phyloP scores from a whole-genome alignment of 495 filamentous ascomycete species.

The Talaromyces ruber region DNA sequence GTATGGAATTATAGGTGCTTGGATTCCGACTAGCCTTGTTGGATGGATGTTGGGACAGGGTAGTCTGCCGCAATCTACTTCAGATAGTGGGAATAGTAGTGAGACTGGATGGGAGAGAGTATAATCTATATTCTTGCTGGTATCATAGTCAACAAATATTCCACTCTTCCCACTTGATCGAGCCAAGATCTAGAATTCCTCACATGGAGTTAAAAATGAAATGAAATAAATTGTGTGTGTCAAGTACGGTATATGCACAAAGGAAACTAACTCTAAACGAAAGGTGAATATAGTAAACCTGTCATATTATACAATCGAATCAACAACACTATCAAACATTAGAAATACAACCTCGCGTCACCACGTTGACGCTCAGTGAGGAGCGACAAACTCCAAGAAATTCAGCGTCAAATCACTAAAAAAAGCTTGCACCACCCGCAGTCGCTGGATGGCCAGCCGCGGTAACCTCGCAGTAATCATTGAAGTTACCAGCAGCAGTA shows the following conservation, averaged over 20 bases:
- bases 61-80: constrained; percentile 13
- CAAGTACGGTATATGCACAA: neutral
- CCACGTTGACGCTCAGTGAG: constrained; percentile 3
- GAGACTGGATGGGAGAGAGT: constrained; percentile 33
- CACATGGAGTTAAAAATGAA: too few relatives aligned
- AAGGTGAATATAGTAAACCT: neutral
- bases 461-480: constrained; percentile 34
- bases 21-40: constrained; percentile 70
- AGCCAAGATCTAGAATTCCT: too few relatives aligned
- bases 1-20: constrained; percentile 80
- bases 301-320: neutral
- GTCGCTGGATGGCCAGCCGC: constrained; percentile 21
- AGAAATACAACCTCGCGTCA: neutral
- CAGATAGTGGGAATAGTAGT: constrained; percentile 26
- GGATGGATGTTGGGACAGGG: constrained; percentile 82
- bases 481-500: constrained; percentile 32
- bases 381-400: constrained; percentile 24
- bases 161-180: too few relatives aligned
- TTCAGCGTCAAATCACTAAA: constrained; percentile 33
- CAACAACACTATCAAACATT: neutral
- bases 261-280: neutral
- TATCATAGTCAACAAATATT: neutral
- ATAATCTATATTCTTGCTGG: constrained; percentile 5
- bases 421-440: constrained; percentile 34
- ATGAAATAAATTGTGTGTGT: neutral